Evolutionary conservation across 306 rosid species (phyloP).

Genomic region (Lathyrus tuberosus): DNA sequence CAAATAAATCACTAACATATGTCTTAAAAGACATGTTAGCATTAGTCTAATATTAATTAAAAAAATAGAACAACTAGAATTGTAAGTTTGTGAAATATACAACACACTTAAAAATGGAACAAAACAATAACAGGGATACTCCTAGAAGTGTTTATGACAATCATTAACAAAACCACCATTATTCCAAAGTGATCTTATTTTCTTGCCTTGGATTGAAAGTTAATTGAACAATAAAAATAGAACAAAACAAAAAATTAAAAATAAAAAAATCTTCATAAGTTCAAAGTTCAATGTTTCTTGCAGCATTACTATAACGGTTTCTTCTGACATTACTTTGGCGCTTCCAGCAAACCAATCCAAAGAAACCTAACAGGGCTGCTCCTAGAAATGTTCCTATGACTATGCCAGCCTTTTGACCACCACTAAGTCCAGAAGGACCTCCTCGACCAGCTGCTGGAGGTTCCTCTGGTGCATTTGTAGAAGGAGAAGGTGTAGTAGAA

Average conservation of each 20-base stretch:
- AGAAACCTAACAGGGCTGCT: slow-evolving; percentile 21
- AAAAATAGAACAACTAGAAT: too few relatives aligned
- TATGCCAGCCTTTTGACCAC: slow-evolving; percentile 40
- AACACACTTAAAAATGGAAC: background rate
- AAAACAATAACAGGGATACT: too few relatives aligned
- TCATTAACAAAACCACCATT: too few relatives aligned
- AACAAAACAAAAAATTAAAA: background rate
- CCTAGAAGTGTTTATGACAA: too few relatives aligned
- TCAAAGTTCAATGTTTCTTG: slow-evolving; percentile 17
- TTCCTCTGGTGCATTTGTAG: background rate
- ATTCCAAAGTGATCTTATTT: too few relatives aligned
- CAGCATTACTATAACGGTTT: slow-evolving; percentile 31
- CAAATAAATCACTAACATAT: too few relatives aligned
- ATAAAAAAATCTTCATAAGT: background rate
- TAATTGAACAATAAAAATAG: background rate
- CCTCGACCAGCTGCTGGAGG: background rate
- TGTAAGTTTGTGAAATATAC: background rate
- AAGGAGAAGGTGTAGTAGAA: background rate
- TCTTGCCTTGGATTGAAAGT: background rate
- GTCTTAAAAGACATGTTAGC: too few relatives aligned
- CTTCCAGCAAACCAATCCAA: slow-evolving; percentile 32
- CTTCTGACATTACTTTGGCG: slow-evolving; percentile 32
- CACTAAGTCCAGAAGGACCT: slow-evolving; percentile 18
- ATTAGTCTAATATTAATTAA: too few relatives aligned
- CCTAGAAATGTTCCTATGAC: slow-evolving; percentile 30